Evolutionary conservation across 768 basidiomycete species (phyloP).

Genomic region (Amanita thiersii): DNA sequence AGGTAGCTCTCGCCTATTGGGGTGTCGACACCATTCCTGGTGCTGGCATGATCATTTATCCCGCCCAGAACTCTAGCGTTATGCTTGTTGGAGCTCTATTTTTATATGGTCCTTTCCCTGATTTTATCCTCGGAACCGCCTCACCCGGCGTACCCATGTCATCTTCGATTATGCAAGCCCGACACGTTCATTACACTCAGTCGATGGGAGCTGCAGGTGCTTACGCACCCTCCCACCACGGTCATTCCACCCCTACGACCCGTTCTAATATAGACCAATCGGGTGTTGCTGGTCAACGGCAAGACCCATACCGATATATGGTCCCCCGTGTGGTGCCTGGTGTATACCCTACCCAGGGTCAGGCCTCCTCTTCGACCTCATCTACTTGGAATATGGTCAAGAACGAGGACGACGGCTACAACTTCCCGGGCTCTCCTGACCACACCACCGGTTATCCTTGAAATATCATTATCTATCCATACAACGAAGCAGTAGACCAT

Average conservation of each 20-base stretch:
- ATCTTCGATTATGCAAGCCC: conserved; percentile 19
- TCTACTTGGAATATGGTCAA: conserved; percentile 1
- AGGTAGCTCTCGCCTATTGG: conserved; percentile 50
- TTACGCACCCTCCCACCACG: conserved; percentile 13
- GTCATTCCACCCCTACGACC: conserved; percentile 27
- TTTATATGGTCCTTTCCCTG: conserved; percentile 38
- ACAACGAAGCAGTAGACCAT: too few species aligned
- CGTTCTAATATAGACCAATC: conserved; percentile 27
- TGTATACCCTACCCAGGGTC: conserved; percentile 7
- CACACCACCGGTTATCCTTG: too few species aligned
- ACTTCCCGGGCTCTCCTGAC: too few species aligned
- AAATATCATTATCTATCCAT: too few species aligned
- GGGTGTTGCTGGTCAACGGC: conserved; percentile 21
- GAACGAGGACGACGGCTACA: neutral
- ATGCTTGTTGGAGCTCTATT: conserved; percentile 46
- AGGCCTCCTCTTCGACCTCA: conserved; percentile 7
- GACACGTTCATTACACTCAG: conserved; percentile 22
- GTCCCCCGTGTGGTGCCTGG: conserved; percentile 16
- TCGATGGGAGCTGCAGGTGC: conserved; percentile 11
- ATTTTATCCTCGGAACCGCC: conserved; percentile 26
- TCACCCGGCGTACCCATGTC: conserved; percentile 23
- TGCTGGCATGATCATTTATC: conserved; percentile 46
- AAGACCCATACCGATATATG: conserved; percentile 27
- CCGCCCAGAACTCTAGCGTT: conserved; percentile 41
- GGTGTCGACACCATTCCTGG: conserved; percentile 34